Base-by-base conservation (phyloP, 2,329 filamentous ascomycete species). In the Hypoxylon sp. region DNA sequence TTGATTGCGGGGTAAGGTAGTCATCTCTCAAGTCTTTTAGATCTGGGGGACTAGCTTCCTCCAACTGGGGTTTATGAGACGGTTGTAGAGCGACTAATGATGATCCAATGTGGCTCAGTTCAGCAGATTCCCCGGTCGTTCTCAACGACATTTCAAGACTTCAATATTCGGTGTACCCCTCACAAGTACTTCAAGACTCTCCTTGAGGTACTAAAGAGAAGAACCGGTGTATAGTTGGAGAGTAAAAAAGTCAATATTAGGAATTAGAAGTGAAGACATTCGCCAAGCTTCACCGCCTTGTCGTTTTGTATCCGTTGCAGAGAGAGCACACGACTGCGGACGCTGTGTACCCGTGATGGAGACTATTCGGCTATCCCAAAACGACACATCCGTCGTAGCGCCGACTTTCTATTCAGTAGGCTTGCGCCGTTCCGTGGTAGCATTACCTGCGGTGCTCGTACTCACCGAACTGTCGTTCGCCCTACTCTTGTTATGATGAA, bases 31-130 rank as follows among this genome's bases (percentile, higher is more conserved):
- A 29, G n/a, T 54, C 15, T n/a, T 54, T 29, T 29, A 17, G 13
- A 10, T 17, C 21, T 44, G 52, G 29, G 15, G 52, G 27, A 13
- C 39, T 27, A 29, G 21, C 29, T 37, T 53, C 19, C 50, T 37
- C 31, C 19, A 52, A 31, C 50, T 19, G 21, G 50, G 3, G 24
- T 27, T 3, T 27, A 27, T 27, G 24, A 27, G 21, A 32, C 5
- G 50, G n/a, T n/a, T 8, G 15, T 13, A 54, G 15, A 55, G 6
- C 15, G 52, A 44, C 24, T 8, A 10, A 24, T 29, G 19, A 44
- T 8, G 42, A 29, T 27, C 35, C 52, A 24, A 55, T 56, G n/a
- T 47, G 42, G 37, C 54, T 47, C 17, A 42, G 17, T 35, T 35
- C 8, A 46, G 53, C 13, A 21, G 27, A 47, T 10, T 32, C 15